These are phyloP conservation scores for Oryza brachyantha DNA, from an alignment of 176 grass and related monocot genomes.

Conservation along the genomic window DNA sequence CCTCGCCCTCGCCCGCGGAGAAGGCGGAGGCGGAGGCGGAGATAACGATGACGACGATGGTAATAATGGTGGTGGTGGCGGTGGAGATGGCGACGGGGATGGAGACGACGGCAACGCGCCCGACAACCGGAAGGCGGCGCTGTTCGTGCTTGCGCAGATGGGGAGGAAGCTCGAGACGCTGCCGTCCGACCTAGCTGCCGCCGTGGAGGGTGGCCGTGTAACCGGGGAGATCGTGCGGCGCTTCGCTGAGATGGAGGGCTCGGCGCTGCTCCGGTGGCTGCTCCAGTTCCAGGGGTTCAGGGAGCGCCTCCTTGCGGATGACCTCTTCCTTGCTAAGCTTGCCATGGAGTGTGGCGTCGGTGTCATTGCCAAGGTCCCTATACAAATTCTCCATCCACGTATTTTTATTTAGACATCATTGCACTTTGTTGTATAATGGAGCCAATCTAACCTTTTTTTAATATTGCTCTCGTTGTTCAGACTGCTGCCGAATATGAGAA, in stretches of 20 bases:
- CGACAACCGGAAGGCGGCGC: slow-evolving; percentile 31
- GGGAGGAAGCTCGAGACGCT: slow-evolving; percentile 66
- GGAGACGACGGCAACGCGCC: slow-evolving; percentile 7
- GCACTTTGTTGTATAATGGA: background rate
- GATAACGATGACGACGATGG: background rate
- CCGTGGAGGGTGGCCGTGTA: slow-evolving; percentile 66
- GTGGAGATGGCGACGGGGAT: background rate
- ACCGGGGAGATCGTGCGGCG: slow-evolving; percentile 59
- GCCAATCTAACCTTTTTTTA: background rate
- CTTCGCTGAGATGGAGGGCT: slow-evolving; percentile 64
- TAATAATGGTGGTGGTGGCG: background rate
- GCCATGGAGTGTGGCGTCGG: slow-evolving; percentile 81
- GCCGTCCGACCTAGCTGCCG: slow-evolving; percentile 63
- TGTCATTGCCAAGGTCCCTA: slow-evolving; percentile 60
- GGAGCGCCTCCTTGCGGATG: slow-evolving; percentile 83
- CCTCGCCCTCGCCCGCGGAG: slow-evolving; percentile 16
- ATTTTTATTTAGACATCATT: background rate
- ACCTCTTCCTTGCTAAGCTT: slow-evolving; percentile 89
- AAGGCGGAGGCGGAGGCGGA: background rate
- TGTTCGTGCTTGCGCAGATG: slow-evolving; percentile 57
- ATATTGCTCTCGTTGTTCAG: slow-evolving; percentile 21
- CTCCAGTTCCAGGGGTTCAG: slow-evolving; percentile 71
- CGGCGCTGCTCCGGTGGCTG: slow-evolving; percentile 59
- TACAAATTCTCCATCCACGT: background rate
- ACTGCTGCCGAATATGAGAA: slow-evolving; percentile 70